phyloP scores from a whole-genome alignment of 495 filamentous ascomycete species.

The Annulohypoxylon moriforme region DNA sequence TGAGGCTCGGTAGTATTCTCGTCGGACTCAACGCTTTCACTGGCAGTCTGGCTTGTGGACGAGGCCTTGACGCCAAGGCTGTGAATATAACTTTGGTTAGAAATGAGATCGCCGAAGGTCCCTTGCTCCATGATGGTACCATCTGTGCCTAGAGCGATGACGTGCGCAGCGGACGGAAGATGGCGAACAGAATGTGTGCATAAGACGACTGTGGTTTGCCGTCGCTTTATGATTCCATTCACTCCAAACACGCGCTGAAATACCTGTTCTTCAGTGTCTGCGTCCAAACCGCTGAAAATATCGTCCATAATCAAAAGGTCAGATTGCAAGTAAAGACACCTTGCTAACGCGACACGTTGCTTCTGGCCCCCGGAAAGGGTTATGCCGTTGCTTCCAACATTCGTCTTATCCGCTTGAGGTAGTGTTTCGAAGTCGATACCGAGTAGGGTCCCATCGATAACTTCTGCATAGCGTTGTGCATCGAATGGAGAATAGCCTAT shows the following conservation, averaged over 20 bases:
- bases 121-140: constrained; percentile 59
- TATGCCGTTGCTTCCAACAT: constrained; percentile 72
- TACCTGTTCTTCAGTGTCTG: constrained; percentile 68
- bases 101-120: constrained; percentile 51
- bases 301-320: constrained; percentile 69
- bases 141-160: constrained; percentile 55
- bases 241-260: constrained; percentile 67
- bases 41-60: constrained; percentile 2
- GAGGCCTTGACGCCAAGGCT: constrained; percentile 28
- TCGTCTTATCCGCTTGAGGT: constrained; percentile 68
- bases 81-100: constrained; percentile 48
- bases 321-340: constrained; percentile 68
- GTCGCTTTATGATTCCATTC: constrained; percentile 64
- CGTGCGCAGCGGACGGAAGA: constrained; percentile 58
- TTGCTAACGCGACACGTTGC: constrained; percentile 70
- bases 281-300: constrained; percentile 70
- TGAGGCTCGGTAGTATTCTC: neutral
- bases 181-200: constrained; percentile 55
- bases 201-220: constrained; percentile 63
- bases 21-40: constrained; percentile 3
- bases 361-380: constrained; percentile 74
- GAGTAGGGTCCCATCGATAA: constrained; percentile 74
- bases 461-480: constrained; percentile 68
- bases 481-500: constrained; percentile 63
- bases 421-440: constrained; percentile 62